Evolutionary conservation across 1,139 yeast genomes (phyloP).

Genomic region (Scheffersomyces cryptocercus): DNA sequence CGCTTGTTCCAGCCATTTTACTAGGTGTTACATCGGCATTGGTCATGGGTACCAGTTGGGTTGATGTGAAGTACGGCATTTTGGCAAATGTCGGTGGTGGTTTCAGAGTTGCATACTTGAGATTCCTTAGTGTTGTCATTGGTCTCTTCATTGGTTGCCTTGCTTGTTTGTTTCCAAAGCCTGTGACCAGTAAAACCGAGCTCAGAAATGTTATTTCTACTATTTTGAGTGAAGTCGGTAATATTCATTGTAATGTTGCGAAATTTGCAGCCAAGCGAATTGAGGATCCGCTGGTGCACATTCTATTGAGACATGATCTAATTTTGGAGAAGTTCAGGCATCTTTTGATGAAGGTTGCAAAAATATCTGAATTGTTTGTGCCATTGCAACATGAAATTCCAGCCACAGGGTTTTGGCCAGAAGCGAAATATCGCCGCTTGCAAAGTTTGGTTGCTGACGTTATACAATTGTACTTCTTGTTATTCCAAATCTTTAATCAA

Average conservation of each 20-base stretch:
- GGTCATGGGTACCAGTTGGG: conserved; percentile 40
- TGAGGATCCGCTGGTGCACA: conserved; percentile 20
- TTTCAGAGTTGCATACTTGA: conserved; percentile 26
- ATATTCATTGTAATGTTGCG: conserved; percentile 31
- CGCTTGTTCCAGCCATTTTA: conserved; percentile 32
- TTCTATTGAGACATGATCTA: conserved; percentile 22
- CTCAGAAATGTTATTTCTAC: conserved; percentile 27
- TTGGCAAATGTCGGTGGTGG: conserved; percentile 30
- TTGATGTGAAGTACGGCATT: conserved; percentile 20
- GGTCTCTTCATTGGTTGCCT: conserved; percentile 34
- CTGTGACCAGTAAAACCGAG: conserved; percentile 31
- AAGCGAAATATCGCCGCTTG: conserved; percentile 25
- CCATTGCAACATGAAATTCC: conserved; percentile 35
- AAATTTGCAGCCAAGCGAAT: conserved; percentile 28
- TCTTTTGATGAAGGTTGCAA: conserved; percentile 23
- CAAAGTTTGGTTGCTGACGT: conserved; percentile 29
- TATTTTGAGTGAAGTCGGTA: conserved; percentile 28
- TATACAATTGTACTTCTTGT: conserved; percentile 27
- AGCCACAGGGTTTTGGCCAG: conserved; percentile 39
- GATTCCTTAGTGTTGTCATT: conserved; percentile 30
- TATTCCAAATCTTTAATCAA: conserved; percentile 26
- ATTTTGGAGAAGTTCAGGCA: conserved; percentile 24
- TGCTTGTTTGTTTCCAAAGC: conserved; percentile 33
- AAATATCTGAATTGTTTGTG: conserved; percentile 22
- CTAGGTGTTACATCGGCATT: conserved; percentile 30